A percentile compares a stretch with the other conserved stretches of the same genome.
phyloP scores from a whole-genome alignment of 2,329 filamentous ascomycete species.

The Epichloe glyceriae region DNA sequence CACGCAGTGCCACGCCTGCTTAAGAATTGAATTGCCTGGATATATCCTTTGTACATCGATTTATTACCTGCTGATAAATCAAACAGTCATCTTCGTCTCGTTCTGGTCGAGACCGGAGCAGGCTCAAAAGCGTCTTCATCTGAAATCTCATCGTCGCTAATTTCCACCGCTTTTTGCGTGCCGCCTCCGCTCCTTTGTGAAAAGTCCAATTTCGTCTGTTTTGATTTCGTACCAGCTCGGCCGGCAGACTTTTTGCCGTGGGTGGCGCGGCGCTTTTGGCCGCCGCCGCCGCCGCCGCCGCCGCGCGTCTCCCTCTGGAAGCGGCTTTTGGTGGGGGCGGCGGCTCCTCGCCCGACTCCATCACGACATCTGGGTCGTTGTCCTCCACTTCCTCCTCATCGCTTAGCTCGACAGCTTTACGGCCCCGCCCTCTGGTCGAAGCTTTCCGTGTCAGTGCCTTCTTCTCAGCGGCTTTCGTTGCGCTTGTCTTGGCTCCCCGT shows the following conservation, averaged over 20 bases:
- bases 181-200: slow-evolving; percentile 26
- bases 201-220: slow-evolving; percentile 23
- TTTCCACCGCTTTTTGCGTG: slow-evolving; percentile 38
- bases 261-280: slow-evolving; percentile 8
- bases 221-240: slow-evolving; percentile 10
- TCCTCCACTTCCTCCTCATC: slow-evolving; percentile 31
- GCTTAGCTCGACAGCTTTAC: slow-evolving; percentile 19
- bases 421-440: slow-evolving; percentile 27
- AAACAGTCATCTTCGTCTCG: slow-evolving; percentile 16
- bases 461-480: slow-evolving; percentile 21
- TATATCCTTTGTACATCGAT: too few species aligned
- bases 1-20: too few species aligned
- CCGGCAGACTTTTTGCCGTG: slow-evolving; percentile 15
- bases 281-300: slow-evolving; percentile 10
- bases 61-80: background rate
- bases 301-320: slow-evolving; percentile 12
- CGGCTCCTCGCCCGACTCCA: slow-evolving; percentile 38
- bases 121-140: slow-evolving; percentile 49
- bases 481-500: slow-evolving; percentile 18
- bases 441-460: slow-evolving; percentile 34
- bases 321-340: slow-evolving; percentile 25
- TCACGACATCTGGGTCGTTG: slow-evolving; percentile 37
- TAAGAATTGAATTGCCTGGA: too few species aligned
- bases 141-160: slow-evolving; percentile 54
- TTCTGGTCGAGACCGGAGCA: slow-evolving; percentile 24